Percentiles rank a stretch among this genome's conserved stretches.
phyloP scores from a whole-genome alignment of 2,329 filamentous ascomycete species.

The Rugonectria rugulosa region DNA sequence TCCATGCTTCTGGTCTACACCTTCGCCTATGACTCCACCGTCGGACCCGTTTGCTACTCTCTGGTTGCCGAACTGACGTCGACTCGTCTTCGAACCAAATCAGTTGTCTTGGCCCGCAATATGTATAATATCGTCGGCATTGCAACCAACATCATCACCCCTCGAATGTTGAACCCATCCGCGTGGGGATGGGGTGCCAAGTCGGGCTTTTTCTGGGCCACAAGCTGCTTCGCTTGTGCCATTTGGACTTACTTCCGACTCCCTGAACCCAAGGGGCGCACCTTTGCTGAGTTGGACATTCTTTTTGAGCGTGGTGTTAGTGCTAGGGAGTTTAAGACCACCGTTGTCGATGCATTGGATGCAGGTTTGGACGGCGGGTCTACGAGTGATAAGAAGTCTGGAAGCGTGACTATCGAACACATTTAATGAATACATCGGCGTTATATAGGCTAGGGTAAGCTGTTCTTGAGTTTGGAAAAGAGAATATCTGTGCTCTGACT shows the following conservation, averaged over 20 bases:
- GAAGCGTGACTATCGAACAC: constrained; percentile 6
- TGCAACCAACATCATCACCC: constrained; percentile 54
- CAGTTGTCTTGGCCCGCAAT: constrained; percentile 54
- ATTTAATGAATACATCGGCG: background rate
- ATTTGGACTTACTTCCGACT: constrained; percentile 61
- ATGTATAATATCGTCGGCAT: constrained; percentile 59
- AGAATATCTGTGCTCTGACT: no score
- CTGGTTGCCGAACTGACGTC: constrained; percentile 68
- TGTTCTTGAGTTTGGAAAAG: no score
- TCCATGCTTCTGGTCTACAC: constrained; percentile 54
- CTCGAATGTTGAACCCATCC: constrained; percentile 55
- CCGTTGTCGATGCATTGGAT: constrained; percentile 41
- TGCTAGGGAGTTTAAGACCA: constrained; percentile 51
- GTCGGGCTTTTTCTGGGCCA: constrained; percentile 56
- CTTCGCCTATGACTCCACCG: constrained; percentile 50
- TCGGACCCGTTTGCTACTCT: constrained; percentile 76
- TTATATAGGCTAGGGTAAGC: no score
- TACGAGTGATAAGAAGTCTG: constrained; percentile 33
- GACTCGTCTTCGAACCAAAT: constrained; percentile 55
- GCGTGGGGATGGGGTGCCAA: constrained; percentile 58
- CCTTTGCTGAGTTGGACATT: constrained; percentile 62
- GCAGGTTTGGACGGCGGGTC: constrained; percentile 14
- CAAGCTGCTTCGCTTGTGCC: constrained; percentile 53
- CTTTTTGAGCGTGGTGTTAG: constrained; percentile 57
- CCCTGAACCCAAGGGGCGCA: constrained; percentile 62